A percentile compares a stretch with the other conserved stretches of the same genome.
phyloP scores from a whole-genome alignment of 805 yeast genomes.

The Diddensiella caesifluorescens region DNA sequence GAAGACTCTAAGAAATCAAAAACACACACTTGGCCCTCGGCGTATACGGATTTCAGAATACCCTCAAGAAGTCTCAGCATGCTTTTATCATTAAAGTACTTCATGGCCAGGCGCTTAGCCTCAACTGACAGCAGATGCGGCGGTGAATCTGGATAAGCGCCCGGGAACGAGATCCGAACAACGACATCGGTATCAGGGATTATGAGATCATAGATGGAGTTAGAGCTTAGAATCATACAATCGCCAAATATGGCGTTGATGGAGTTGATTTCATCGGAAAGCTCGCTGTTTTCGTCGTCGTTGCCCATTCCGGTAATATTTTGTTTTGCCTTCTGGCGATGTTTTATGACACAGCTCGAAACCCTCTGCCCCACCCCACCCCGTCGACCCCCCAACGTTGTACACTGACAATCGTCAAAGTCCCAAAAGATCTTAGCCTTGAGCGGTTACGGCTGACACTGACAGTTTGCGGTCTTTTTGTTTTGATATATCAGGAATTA shows the following conservation, averaged over 20 bases:
- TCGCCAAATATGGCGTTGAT: slow-evolving; percentile 85
- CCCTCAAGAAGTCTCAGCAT: slow-evolving; percentile 46
- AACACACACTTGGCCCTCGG: slow-evolving; percentile 63
- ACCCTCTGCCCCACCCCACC: too few relatives aligned
- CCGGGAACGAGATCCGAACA: slow-evolving; percentile 69
- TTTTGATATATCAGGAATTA: too few relatives aligned
- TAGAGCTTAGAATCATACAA: slow-evolving; percentile 35
- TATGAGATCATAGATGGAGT: slow-evolving; percentile 42
- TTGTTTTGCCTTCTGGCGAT: too few relatives aligned
- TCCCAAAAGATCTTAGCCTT: too few relatives aligned
- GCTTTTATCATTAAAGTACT: slow-evolving; percentile 38
- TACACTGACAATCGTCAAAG: too few relatives aligned
- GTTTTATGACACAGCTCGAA: too few relatives aligned
- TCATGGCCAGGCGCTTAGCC: slow-evolving; percentile 23
- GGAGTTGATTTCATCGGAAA: slow-evolving; percentile 71
- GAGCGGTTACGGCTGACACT: too few relatives aligned
- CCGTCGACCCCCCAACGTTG: too few relatives aligned
- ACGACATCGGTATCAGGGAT: slow-evolving; percentile 60
- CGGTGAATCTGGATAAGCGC: slow-evolving; percentile 56
- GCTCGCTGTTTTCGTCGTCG: slow-evolving; percentile 39
- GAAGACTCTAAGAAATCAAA: slow-evolving; percentile 66
- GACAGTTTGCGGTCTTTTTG: too few relatives aligned
- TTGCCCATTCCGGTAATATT: too few relatives aligned
- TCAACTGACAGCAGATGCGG: slow-evolving; percentile 63
- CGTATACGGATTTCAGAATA: slow-evolving; percentile 49